A percentile compares a stretch with the other conserved stretches of the same genome.
Evolutionary conservation across 805 yeast species (phyloP).

Genomic region (Candida insectalens): DNA sequence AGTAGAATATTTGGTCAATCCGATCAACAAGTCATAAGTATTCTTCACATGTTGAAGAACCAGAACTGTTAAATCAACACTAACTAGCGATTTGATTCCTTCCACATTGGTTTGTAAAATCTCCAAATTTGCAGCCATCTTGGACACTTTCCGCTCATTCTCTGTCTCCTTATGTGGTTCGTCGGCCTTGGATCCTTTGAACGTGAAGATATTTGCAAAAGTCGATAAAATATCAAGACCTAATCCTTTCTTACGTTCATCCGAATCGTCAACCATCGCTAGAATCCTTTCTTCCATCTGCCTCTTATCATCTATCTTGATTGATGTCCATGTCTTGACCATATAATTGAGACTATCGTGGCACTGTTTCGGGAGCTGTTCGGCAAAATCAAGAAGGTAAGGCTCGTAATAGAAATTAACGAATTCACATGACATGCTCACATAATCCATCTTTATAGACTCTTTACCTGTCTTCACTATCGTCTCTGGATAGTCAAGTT

Average conservation of each 20-base stretch:
- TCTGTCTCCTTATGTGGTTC: slow-evolving; percentile 15
- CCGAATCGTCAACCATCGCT: slow-evolving; percentile 20
- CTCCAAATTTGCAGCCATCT: slow-evolving; percentile 72
- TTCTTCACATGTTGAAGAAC: slow-evolving; percentile 60
- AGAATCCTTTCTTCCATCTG: slow-evolving; percentile 29
- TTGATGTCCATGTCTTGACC: slow-evolving; percentile 31
- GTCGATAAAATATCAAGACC: slow-evolving; percentile 46
- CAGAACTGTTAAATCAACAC: slow-evolving; percentile 69
- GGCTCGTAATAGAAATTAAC: slow-evolving; percentile 27
- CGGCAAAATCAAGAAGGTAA: slow-evolving; percentile 24
- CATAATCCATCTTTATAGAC: slow-evolving; percentile 19
- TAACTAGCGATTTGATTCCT: slow-evolving; percentile 66
- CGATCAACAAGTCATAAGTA: slow-evolving; percentile 49
- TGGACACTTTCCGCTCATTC: slow-evolving; percentile 34
- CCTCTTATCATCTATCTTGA: slow-evolving; percentile 27
- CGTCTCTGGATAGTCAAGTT: slow-evolving; percentile 20
- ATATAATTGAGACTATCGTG: slow-evolving; percentile 18
- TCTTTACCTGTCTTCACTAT: slow-evolving; percentile 2
- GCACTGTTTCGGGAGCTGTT: slow-evolving; percentile 24
- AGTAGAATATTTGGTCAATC: slow-evolving; percentile 27
- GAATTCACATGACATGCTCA: slow-evolving; percentile 20
- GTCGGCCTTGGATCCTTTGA: slow-evolving; percentile 15
- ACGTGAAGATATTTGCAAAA: slow-evolving; percentile 53
- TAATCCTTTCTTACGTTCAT: slow-evolving; percentile 21
- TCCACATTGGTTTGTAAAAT: slow-evolving; percentile 67